Base-by-base conservation (phyloP, 768 basidiomycete species). In the Leucosporidium creatinivorum region DNA sequence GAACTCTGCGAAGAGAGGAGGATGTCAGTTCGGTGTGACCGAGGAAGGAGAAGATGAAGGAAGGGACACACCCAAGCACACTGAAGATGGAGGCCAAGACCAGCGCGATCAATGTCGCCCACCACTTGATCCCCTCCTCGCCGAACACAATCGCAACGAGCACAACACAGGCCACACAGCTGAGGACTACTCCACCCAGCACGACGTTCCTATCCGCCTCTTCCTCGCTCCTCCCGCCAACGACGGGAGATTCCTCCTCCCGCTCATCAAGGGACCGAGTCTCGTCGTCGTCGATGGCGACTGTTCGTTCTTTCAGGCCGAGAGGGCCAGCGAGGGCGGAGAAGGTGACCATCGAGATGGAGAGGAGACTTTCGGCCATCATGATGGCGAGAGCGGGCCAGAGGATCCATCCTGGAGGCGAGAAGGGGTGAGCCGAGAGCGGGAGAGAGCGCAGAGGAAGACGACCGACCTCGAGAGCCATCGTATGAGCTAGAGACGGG, bases 301-400 rank as follows among this genome's bases (percentile, higher is more conserved):
- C 77, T 66, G 88, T 88, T 79, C 93, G 91, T 30, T 91, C 84
- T 76, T 87, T 90, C 91, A 94, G 93, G 73, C 93, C 89, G 19
- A 39, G 36, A 25, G 39, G 26, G 39, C n/a, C n/a, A 15, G 23
- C 61, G 65, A 62, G 61, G n/a, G 48, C 69, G 23, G 58, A 76
- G 15, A 81, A 77, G 51, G 84, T 78, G 66, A 92, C 85, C 25
- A 93, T 91, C 23, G 91, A 72, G 31, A 98, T 85, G 15, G 91
- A 91, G 48, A 97, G 83, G 67, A 97, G 77, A 61, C 87, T 88
- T 79, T 98, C 94, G 47, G 91, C 84, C 77, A 88, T 91, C 94
- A 98, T 97, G 74, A 94, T 89, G 6, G 93, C 93, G 47, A 98
- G 83, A 1, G 92, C 89, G 26, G 87, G 83, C 94, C 94, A 98